A percentile compares a stretch with the other conserved stretches of the same genome.
These are phyloP conservation scores for Apiotrichum sp. DNA, from an alignment of 1,284 basidiomycete genomes.

Conservation along the genomic window DNA sequence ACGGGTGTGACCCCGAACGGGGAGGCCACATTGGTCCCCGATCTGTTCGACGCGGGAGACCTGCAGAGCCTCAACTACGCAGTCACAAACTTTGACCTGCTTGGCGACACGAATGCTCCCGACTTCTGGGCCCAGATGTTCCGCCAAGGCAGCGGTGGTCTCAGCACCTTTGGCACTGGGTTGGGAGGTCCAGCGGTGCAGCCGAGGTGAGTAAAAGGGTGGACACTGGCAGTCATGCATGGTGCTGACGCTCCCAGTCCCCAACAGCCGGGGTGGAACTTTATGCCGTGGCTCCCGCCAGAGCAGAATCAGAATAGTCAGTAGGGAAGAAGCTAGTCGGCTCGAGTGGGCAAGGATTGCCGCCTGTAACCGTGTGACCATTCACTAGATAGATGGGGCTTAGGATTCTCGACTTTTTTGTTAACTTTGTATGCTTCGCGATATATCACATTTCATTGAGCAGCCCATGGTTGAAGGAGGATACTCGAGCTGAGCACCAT, in stretches of 20 bases:
- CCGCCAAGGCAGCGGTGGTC: constrained; percentile 4
- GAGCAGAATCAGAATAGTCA: not conserved
- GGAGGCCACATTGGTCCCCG: constrained; percentile 4
- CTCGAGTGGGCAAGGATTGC: not conserved
- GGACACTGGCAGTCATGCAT: no score
- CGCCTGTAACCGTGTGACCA: no score
- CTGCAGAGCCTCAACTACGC: constrained; percentile 18
- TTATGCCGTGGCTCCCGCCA: constrained; percentile 11
- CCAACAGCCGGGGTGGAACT: constrained; percentile 5
- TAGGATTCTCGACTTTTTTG: no score
- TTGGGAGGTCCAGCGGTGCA: not conserved
- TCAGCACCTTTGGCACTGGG: constrained; percentile 6
- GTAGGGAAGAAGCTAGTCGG: no score
- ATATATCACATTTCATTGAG: no score
- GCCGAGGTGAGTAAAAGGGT: not conserved
- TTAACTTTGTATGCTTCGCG: no score
- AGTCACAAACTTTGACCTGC: constrained; percentile 19
- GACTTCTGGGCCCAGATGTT: constrained; percentile 16
- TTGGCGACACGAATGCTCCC: constrained; percentile 6
- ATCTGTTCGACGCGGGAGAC: constrained; percentile 14
- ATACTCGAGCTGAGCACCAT: no score
- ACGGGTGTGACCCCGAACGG: constrained; percentile 5
- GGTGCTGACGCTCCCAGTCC: not conserved
- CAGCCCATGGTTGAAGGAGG: no score
- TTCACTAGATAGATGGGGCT: no score